Base-by-base conservation (phyloP, 768 basidiomycete species). In the Lactifluus echinatus region DNA sequence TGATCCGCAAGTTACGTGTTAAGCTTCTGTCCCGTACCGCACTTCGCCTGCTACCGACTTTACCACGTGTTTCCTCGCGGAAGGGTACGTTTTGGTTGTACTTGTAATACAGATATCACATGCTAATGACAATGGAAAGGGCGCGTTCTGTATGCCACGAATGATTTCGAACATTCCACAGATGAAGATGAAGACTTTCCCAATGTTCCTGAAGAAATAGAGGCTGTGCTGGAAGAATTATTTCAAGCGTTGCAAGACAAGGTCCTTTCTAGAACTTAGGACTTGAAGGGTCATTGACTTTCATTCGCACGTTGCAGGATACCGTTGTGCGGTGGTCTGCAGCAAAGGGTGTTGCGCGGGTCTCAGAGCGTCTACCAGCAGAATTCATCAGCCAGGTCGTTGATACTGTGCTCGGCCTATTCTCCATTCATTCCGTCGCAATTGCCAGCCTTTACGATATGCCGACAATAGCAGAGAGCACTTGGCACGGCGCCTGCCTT, bases 401-500 rank as follows among this genome's bases (percentile, higher is more conserved):
- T 3, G 84, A 88, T 51, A 89, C 83, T 4, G 73, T 93, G 33
- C 73, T 93, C 58, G 77, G 75, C 0, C 73, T 92, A n/a, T 96
- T 93, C 68, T 71, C 77, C 7, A 83, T 88, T 48, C 90, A 90
- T 67, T 84, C 83, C 23, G 70, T 84, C 8, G 79, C 77, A 23
- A 82, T 78, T 8, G 81, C 82, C 14, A 79, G 73, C 56, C 66
- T 87, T 43, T 85, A 85, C 64, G 87, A 88, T 66, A 75, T 89
- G 64, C 83, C 85, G 34, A 76, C 87, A 10, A 73, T 84, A 48
- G 88, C 93, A 26, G 93, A 97, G 70, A 77, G 79, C 58, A 89
- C 88, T 50, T 96, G 94, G 93, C 96, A 99, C 71, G 96, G 96
- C 4, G 87, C 91, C 12, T 92, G 86, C 67, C 76, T 98, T 31